Evolutionary conservation across 768 basidiomycete genomes (phyloP), one percentile per base, ranked within the genome.

Genomic region (Mrakia gelida): DNA sequence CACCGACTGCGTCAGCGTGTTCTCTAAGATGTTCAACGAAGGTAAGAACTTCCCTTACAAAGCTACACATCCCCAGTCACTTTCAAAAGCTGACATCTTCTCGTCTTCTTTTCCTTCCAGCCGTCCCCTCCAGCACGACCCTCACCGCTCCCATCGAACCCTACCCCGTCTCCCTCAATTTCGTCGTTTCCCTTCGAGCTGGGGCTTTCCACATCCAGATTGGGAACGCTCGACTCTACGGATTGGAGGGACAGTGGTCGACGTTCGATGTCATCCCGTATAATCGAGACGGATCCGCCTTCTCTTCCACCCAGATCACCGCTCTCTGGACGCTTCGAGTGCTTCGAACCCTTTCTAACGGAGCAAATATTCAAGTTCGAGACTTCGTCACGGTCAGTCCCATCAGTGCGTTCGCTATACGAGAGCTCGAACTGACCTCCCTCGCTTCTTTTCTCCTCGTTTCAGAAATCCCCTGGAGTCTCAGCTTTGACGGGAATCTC

Each of bases 1-100:
- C 43, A 49, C 54, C 41, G 77, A 78, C 30, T 78, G 77, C 45
- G 59, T 30, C 62, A 54, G 9, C 49, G 63, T 75, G 0, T 59
- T 62, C 61, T 23, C 30, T 1, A 38, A 52, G 5, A 65, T 74
- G 72, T 23, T 74, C 18, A 70, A 74, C 38, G 71, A 75, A 26
- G 77, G 72, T 73, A n/a, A 1, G 77, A 10, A 11, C 26, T 21
- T 49, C 45, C 10, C 54, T 34, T 26, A n/a, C n/a, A n/a, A n/a
- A n/a, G n/a, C n/a, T n/a, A n/a, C n/a, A n/a, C n/a, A n/a, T n/a
- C n/a, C n/a, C n/a, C n/a, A n/a, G n/a, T n/a, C n/a, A n/a, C n/a
- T n/a, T n/a, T 52, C 18, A 16, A 0, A 38, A 7, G 9, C 41
- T n/a, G 34, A 74, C 38, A 0, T n/a, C 10, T 41, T 9, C 15